A percentile compares a stretch with the other conserved stretches of the same genome.
phyloP scores from a whole-genome alignment of 768 basidiomycete genomes.

The Boletus coccyginus region DNA sequence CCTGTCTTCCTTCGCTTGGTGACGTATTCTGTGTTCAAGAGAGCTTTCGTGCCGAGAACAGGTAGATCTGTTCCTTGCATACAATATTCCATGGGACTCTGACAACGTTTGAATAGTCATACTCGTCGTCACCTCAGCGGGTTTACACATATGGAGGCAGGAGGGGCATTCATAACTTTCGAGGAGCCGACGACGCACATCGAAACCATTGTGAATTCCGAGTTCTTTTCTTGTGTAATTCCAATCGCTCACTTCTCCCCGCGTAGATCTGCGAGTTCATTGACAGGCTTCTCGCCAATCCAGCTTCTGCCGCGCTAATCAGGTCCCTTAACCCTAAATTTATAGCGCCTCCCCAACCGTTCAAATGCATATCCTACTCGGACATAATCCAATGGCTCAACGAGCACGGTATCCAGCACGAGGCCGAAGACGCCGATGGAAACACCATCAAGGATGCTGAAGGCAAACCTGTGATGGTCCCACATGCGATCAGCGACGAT shows the following conservation, averaged over 20 bases:
- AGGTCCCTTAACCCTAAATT: no score
- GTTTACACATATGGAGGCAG: conserved; percentile 94
- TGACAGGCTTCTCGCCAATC: conserved; percentile 75
- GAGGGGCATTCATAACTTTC: conserved; percentile 93
- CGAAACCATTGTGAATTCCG: conserved; percentile 68
- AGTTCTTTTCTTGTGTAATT: neutral
- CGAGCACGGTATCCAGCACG: no score
- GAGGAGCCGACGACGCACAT: conserved; percentile 91
- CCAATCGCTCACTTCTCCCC: neutral
- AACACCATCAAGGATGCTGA: conserved; percentile 47
- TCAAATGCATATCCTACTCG: no score
- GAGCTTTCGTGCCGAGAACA: conserved; percentile 97
- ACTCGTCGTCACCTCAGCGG: conserved; percentile 93
- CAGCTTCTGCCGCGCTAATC: conserved; percentile 67
- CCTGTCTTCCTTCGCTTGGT: conserved; percentile 90
- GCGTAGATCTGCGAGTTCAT: conserved; percentile 88
- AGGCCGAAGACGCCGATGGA: conserved; percentile 76
- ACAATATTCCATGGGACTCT: neutral
- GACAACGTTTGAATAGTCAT: conserved; percentile 45
- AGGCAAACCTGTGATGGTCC: conserved; percentile 51
- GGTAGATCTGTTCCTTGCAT: conserved; percentile 36
- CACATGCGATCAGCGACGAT: conserved; percentile 87
- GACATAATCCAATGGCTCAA: no score
- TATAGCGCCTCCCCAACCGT: no score
- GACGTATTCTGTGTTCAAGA: conserved; percentile 99